Evolutionary conservation across 257 asterid genomes (phyloP).

Genomic region (Capsicum rhomboideum): DNA sequence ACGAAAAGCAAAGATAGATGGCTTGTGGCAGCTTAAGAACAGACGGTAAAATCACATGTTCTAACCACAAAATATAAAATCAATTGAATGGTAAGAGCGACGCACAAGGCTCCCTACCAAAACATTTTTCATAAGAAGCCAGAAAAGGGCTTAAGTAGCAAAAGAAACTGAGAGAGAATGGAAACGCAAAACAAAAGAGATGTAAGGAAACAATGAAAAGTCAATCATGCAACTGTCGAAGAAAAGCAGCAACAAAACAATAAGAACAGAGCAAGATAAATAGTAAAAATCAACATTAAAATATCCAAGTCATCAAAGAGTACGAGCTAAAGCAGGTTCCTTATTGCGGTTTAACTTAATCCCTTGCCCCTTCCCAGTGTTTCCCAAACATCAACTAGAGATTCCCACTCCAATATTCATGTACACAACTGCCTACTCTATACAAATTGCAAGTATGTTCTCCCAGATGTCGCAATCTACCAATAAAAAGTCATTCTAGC

Average conservation of each 20-base stretch:
- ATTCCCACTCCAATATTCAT: conserved; percentile 15
- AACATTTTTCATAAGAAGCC: background rate
- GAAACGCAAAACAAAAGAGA: background rate
- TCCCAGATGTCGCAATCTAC: conserved; percentile 16
- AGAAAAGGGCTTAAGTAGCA: background rate
- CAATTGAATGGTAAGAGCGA: background rate
- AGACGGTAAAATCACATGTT: background rate
- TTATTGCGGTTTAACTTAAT: background rate
- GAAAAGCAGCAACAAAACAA: background rate
- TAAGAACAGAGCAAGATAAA: background rate
- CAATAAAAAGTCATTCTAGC: conserved; percentile 15
- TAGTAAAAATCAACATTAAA: background rate
- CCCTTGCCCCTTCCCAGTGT: background rate
- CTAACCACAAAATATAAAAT: background rate
- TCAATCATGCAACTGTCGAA: background rate
- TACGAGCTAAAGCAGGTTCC: background rate
- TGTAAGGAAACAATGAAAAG: background rate
- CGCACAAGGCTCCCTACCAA: background rate
- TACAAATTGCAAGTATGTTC: conserved; percentile 20
- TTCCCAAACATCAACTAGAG: conserved; percentile 9
- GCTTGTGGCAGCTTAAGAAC: background rate
- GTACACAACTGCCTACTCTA: conserved; percentile 32
- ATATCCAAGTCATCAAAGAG: background rate
- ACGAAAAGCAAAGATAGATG: background rate
- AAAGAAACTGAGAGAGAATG: background rate